Evolutionary conservation across 2,329 filamentous ascomycete genomes (phyloP), one percentile per base, ranked within the genome.

Genomic region (Blastomyces gilchristii): DNA sequence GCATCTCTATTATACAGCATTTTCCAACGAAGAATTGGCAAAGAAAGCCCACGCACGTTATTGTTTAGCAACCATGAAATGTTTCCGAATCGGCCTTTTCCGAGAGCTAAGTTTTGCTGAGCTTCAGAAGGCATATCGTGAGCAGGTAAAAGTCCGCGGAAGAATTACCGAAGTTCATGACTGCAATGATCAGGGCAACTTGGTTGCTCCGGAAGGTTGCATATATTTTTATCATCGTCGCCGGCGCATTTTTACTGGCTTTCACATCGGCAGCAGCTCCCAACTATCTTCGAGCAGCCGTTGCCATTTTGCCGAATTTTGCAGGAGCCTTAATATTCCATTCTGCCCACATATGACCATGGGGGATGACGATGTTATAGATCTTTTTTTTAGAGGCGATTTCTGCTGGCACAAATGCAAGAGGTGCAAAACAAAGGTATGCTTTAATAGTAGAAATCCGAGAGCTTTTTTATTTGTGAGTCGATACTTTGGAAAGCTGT

Each of bases 21-120:
- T 59, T 59, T 59, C 41, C 41, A 59, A 59, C 45, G 57, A 59
- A 59, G 57, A 59, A 59, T 49, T 59, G 22, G 57, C 57, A 47
- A 59, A 59, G 57, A 25, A 59, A 49, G 22, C 57, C 47, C 16
- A 47, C 34, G 28, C 14, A 31, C 41, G 57, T 3, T 59, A 59
- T 49, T 59, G 41, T 47, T 59, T 59, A 49, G 37, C 39, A 59
- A 59, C 41, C 22, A 49, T 59, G 45, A 59, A 59, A 59, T 47
- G 39, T 59, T 59, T 59, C 41, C 41, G 28, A 31, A 18, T 59
- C 14, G 41, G 57, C 37, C 8, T 59, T 45, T 59, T 59, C 34
- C 41, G 41, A 47, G 57, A 59, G 57, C 39, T 59, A 49, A 59
- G 57, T 31, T 59, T 59, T 49, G 57, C 41, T 59, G 57, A 59